Evolutionary conservation across 1,284 basidiomycete genomes (phyloP), one percentile per base, ranked within the genome.

Genomic region (Irpex rosettiformis): DNA sequence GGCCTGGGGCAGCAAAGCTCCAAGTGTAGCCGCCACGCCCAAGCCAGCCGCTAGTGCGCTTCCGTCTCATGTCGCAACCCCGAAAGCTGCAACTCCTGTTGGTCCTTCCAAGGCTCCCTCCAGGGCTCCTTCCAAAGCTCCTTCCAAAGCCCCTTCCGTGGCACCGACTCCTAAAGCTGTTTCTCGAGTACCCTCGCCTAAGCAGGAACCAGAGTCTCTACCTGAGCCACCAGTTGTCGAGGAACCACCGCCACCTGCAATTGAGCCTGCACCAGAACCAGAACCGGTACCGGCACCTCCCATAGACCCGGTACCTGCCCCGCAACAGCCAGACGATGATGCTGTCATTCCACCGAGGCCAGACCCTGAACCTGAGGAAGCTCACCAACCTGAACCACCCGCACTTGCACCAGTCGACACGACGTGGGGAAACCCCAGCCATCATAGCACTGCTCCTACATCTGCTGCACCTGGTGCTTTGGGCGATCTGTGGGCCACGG

Each of bases 121-220:
- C 1, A 55, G 52, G 28, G 58, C 53, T 16, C 28, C 58, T 8
- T 58, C 60, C 4, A 61, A 52, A 30, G 54, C 49, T 13, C 58
- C 60, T 22, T 69, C 63, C 1, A 67, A 65, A 28, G 62, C 58
- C 4, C 63, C 66, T 11, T 61, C 62, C 11, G 58, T 57, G 22
- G 63, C 54, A 22, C 54, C 56, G 13, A 62, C 56, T 3, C 63
- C 60, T 22, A 64, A 60, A 27, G 57, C 59, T 45, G 52, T 52
- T 6, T 58, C 62, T 1, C 43, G 48, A 18, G 63, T 59, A 3
- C 57, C 60, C 3, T 65, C 66, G 13, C 65, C 66, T 4, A 67
- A 59, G 8, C 60, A 52, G 3, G 56, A 64, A 10, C 60, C 62
- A 25, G 65, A 67, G 30, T 60, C 62, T 11, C 30, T 55, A n/a